A percentile compares a stretch with the other conserved stretches of the same genome.
Evolutionary conservation across 495 filamentous ascomycete genomes (phyloP).

Genomic region (Podospora conica): DNA sequence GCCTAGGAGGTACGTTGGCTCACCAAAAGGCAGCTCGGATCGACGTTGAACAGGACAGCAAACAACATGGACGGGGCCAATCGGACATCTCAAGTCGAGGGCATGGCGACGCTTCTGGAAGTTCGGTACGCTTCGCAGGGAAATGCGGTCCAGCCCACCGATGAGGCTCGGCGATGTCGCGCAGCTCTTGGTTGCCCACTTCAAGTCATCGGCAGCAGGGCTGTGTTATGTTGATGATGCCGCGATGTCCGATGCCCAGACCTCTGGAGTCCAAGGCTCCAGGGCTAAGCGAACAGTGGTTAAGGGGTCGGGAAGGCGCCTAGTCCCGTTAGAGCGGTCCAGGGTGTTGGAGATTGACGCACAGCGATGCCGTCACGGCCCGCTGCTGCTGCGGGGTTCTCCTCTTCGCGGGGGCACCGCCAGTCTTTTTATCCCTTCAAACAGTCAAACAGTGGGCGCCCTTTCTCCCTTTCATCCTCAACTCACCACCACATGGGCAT

Average conservation of each 20-base stretch:
- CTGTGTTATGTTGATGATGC: not conserved
- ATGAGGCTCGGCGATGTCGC: conserved; percentile 1
- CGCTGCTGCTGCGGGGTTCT: not conserved
- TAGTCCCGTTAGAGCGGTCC: not conserved
- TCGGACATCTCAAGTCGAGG: not conserved
- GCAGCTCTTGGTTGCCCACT: not conserved
- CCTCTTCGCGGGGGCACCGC: not conserved
- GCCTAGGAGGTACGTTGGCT: too few relatives aligned
- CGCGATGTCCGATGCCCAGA: not conserved
- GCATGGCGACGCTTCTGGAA: not conserved
- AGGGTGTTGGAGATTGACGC: not conserved
- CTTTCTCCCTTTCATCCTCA: not conserved
- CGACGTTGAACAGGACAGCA: not conserved
- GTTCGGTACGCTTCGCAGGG: not conserved
- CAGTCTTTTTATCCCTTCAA: not conserved
- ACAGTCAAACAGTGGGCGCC: too few relatives aligned
- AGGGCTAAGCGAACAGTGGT: conserved; percentile 1
- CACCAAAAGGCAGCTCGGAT: not conserved
- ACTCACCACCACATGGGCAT: not conserved
- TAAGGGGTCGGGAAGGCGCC: not conserved
- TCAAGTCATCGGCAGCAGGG: conserved; percentile 1
- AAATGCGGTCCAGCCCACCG: not conserved
- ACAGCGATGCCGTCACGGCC: not conserved
- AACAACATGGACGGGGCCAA: not conserved
- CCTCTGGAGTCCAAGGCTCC: not conserved